Evolutionary conservation across 352 stramenopile genomes (phyloP).

Genomic region (Phytophthora pluvialis): DNA sequence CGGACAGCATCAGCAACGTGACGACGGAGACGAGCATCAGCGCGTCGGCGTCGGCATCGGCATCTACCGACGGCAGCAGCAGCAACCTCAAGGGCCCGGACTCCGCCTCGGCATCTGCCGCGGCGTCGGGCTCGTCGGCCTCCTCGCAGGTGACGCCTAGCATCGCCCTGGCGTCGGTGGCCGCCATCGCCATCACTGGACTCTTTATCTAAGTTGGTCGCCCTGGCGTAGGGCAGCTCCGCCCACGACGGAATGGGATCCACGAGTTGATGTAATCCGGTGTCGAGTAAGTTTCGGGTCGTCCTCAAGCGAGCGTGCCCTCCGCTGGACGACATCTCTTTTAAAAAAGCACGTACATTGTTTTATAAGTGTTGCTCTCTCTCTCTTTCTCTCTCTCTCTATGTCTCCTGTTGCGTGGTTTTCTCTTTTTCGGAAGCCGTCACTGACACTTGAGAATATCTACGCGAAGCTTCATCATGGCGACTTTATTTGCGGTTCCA

Average conservation of each 20-base stretch:
- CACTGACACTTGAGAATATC: too few relatives aligned
- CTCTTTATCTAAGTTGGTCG: conserved; percentile 39
- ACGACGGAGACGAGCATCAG: conserved; percentile 34
- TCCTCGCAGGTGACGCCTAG: conserved; percentile 23
- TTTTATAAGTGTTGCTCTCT: conserved; percentile 20
- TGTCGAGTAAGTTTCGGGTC: conserved; percentile 31
- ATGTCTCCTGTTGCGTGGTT: too few relatives aligned
- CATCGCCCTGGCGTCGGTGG: conserved; percentile 28
- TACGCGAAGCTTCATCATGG: too few relatives aligned
- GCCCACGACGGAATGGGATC: conserved; percentile 37
- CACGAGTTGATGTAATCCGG: conserved; percentile 27
- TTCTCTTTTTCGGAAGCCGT: not conserved
- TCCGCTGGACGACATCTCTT: conserved; percentile 26
- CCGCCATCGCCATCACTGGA: conserved; percentile 29
- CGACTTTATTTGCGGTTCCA: too few relatives aligned
- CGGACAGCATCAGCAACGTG: conserved; percentile 37
- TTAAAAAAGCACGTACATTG: conserved; percentile 34
- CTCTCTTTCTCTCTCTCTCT: conserved; percentile 5
- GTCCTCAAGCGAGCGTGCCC: conserved; percentile 28
- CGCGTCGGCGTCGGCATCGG: conserved; percentile 15
- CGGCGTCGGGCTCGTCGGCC: conserved; percentile 30
- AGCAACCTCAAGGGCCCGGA: conserved; percentile 5
- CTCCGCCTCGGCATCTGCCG: conserved; percentile 20
- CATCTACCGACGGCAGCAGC: conserved; percentile 6
- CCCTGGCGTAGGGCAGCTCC: conserved; percentile 6